Base-by-base conservation (phyloP, 805 yeast species). In the Sugiyamaella floridensis region DNA sequence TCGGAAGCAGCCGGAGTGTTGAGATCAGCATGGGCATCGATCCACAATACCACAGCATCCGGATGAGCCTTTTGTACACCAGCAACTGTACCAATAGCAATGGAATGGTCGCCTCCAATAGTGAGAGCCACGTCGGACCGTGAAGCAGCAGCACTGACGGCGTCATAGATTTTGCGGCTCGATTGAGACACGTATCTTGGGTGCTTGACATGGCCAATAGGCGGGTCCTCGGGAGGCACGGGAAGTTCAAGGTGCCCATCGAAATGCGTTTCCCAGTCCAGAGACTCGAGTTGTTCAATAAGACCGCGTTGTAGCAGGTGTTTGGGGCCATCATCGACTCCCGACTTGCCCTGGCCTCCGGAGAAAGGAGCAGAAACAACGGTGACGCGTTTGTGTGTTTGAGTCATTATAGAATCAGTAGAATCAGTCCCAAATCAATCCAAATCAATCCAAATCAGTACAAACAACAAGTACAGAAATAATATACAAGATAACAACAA, bases 1-100 rank as follows among this genome's bases (percentile, higher is more conserved):
- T 78, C 85, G 1, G 97, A 83, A 8, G 89, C 81, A 37, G 76
- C 74, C 10, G 96, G 87, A 1, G 97, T 85, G 74, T 93, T 93
- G 67, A 93, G 85, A 68, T 92, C 99, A 16, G 98, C 97, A 68
- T 92, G 99, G 0, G 99, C 99, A 71, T 92, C 99, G 61, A 92
- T 85, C 99, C 99, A 92, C 57, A 92, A 67, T 41, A 92, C 75
- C 63, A 96, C 89, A 26, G 96, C 89, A 60, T 90, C 89, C 16
- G 97, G 96, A 67, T 85, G 75, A 58, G 80, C 78, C 15, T 79
- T 80, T 57, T 89, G 76, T 32, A 90, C 86, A 2, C 95, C 98
- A 29, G 88, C 76, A 37, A 92, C 85, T 9, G 97, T 89, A 48
- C 95, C 96, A 63, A 92, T 89, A 49, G 96, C 98, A 59, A 92